These are phyloP conservation scores for Smallanthus sonchifolius DNA, from an alignment of 129 eudicot genomes.

Conservation along the genomic window DNA sequence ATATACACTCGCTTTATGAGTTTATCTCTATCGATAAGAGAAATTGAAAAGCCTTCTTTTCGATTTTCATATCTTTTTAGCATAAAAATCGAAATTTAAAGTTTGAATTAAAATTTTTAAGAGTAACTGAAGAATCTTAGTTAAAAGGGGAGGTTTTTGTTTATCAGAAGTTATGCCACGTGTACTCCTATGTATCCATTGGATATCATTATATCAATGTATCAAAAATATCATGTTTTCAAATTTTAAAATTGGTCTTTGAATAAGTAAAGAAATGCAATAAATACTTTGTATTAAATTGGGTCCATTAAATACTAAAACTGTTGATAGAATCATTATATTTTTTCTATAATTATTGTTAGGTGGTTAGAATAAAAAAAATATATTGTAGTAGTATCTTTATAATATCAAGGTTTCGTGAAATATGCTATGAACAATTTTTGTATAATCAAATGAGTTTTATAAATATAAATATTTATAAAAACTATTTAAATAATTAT, in stretches of 20 bases:
- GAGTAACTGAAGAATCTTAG: slow-evolving; percentile 17
- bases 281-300: background rate
- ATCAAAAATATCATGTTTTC: background rate
- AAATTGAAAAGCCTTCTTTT: slow-evolving; percentile 26
- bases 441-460: too few species aligned
- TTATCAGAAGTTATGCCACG: slow-evolving; percentile 27
- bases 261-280: background rate
- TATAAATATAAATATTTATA: too few species aligned
- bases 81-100: background rate
- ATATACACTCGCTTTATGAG: slow-evolving; percentile 13
- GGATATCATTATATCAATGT: background rate
- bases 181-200: slow-evolving; percentile 19
- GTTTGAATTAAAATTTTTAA: background rate
- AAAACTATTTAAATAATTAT: too few species aligned
- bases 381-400: background rate
- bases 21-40: too few species aligned
- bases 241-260: background rate
- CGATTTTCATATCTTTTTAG: background rate
- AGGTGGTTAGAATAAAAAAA: background rate
- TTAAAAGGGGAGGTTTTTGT: slow-evolving; percentile 26
- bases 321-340: background rate
- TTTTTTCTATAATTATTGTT: background rate
- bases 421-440: too few species aligned
- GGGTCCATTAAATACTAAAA: background rate
- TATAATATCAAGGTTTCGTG: background rate